A percentile compares a stretch with the other conserved stretches of the same genome.
These are phyloP conservation scores for Endothia cerciana DNA, from an alignment of 2,329 filamentous ascomycete genomes.

Conservation along the genomic window DNA sequence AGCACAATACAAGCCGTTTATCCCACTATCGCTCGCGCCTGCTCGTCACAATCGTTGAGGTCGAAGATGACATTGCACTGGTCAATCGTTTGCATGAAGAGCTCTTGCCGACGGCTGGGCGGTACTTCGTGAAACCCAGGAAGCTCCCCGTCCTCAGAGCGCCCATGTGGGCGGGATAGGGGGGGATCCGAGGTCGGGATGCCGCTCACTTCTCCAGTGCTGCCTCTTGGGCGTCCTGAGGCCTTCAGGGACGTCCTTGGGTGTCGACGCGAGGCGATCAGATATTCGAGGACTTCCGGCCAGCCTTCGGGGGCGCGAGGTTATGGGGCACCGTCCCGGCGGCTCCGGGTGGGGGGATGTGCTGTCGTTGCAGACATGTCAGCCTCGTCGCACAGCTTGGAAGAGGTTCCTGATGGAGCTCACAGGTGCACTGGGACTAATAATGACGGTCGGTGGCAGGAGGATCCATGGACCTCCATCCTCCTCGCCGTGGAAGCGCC, in stretches of 20 bases:
- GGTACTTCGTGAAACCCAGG: constrained; percentile 98
- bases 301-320: constrained; percentile 89
- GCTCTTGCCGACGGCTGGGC: constrained; percentile 89
- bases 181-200: no score
- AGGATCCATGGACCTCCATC: no score
- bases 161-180: no score
- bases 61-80: constrained; percentile 99
- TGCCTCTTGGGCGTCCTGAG: constrained; percentile 94
- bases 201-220: no score
- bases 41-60: no score
- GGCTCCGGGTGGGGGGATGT: constrained; percentile 88
- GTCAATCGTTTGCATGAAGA: constrained; percentile 99
- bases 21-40: no score
- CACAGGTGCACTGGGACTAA: constrained; percentile 92
- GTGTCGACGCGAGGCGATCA: constrained; percentile 87
- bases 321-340: constrained; percentile 98
- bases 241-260: constrained; percentile 95
- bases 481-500: no score
- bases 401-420: constrained; percentile 42
- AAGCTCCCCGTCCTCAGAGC: constrained; percentile 96
- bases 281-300: constrained; percentile 87
- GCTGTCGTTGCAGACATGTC: constrained; percentile 53
- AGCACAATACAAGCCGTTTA: no score
- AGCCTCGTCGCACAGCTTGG: constrained; percentile 28
- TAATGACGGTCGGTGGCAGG: constrained; percentile 87